phyloP scores from a whole-genome alignment of 2,329 filamentous ascomycete species.

The Elsinoe batatas region DNA sequence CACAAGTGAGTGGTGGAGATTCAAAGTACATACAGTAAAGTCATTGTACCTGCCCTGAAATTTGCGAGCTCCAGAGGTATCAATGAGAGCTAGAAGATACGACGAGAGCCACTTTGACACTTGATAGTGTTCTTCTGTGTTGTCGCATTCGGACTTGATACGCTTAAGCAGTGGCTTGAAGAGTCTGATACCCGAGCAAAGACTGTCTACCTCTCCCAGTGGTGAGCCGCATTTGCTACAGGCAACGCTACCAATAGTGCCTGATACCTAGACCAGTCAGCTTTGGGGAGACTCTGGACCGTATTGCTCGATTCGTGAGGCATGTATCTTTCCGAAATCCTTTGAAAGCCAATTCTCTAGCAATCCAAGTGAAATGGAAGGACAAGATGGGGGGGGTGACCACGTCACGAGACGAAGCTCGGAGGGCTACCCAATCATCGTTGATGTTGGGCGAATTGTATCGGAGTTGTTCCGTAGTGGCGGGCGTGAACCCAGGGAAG shows the following conservation, averaged over 20 bases:
- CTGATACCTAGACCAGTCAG: background rate
- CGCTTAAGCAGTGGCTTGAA: constrained; percentile 22
- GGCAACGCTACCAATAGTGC: constrained; percentile 18
- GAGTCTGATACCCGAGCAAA: constrained; percentile 33
- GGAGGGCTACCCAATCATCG: constrained; percentile 9
- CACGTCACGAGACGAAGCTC: constrained; percentile 12
- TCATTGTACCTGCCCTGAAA: constrained; percentile 52
- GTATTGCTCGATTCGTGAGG: background rate
- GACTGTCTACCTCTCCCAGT: constrained; percentile 34
- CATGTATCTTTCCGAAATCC: constrained; percentile 28
- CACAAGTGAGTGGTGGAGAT: background rate
- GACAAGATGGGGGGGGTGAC: constrained; percentile 19
- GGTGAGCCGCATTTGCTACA: constrained; percentile 31
- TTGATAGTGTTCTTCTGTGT: background rate
- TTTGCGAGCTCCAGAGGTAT: constrained; percentile 46
- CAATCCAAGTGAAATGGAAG: constrained; percentile 24
- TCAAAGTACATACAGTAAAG: constrained; percentile 7
- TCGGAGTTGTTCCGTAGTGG: constrained; percentile 25
- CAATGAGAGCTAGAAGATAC: constrained; percentile 46
- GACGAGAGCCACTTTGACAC: constrained; percentile 42
- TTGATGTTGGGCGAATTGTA: constrained; percentile 28
- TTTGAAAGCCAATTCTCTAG: constrained; percentile 23
- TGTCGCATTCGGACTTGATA: constrained; percentile 11
- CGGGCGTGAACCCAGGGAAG: constrained; percentile 24
- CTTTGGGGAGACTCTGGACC: background rate